Conservation (phyloP, 23 red algal genomes). For the Gracilaria domingensis region DNA sequence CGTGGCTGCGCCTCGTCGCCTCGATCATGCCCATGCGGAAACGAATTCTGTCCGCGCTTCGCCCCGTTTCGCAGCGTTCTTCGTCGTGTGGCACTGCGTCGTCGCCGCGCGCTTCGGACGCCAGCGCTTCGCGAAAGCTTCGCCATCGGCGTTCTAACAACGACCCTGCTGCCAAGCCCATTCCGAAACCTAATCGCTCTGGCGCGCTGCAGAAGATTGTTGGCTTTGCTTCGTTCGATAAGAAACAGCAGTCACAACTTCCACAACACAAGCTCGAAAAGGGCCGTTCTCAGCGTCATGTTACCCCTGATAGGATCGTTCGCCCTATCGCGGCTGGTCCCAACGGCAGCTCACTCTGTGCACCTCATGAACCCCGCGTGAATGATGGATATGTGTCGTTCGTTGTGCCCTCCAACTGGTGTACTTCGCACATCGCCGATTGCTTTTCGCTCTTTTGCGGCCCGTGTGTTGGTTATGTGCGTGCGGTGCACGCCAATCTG, state of each 20-base stretch:
- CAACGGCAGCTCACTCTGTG: background rate
- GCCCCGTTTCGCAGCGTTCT: background rate
- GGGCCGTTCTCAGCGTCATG: no score
- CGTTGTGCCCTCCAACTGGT: constrained; percentile 14
- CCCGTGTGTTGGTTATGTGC: constrained; percentile 18
- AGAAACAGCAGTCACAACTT: background rate
- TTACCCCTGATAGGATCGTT: background rate
- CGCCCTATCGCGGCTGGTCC: background rate
- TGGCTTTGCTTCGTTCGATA: background rate
- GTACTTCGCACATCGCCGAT: background rate
- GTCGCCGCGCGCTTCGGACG: background rate
- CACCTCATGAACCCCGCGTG: background rate
- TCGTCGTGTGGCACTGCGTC: background rate
- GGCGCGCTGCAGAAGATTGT: background rate
- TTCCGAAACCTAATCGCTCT: background rate
- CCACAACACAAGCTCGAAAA: background rate
- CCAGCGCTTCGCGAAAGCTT: background rate
- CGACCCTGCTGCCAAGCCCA: background rate
- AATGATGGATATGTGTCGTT: constrained; percentile 28
- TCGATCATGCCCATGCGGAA: background rate
- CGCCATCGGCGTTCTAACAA: background rate
- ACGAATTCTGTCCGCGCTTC: constrained; percentile 18
- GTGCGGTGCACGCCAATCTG: constrained; percentile 13
- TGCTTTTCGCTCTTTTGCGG: constrained; percentile 35
- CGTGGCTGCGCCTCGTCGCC: background rate